These are phyloP conservation scores for Helotiales sp. DNA, from an alignment of 2,329 filamentous ascomycete genomes.

Conservation along the genomic window DNA sequence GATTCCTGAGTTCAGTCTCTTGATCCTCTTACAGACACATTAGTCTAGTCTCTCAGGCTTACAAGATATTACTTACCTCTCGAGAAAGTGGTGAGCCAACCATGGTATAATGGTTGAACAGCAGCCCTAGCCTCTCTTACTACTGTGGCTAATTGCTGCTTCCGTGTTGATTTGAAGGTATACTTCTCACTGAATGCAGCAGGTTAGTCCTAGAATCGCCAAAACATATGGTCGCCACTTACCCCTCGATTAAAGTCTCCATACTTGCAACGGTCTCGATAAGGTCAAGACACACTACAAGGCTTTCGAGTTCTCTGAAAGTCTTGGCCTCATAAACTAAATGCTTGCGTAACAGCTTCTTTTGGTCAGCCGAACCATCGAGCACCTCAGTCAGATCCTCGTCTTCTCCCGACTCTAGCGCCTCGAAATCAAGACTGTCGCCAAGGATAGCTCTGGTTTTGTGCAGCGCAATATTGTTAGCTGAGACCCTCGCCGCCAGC, in stretches of 20 bases:
- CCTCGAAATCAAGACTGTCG: slow-evolving; percentile 38
- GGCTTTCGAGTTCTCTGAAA: slow-evolving; percentile 67
- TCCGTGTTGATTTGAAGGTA: slow-evolving; percentile 47
- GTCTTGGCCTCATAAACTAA: slow-evolving; percentile 57
- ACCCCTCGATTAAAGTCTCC: slow-evolving; percentile 25
- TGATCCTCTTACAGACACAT: slow-evolving; percentile 38
- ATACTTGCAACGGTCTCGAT: slow-evolving; percentile 60
- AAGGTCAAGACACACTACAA: slow-evolving; percentile 64
- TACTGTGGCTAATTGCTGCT: slow-evolving; percentile 52
- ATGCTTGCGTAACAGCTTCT: slow-evolving; percentile 31
- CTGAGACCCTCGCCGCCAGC: slow-evolving; percentile 50
- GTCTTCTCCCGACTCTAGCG: slow-evolving; percentile 25
- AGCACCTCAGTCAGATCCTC: slow-evolving; percentile 33
- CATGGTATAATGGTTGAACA: slow-evolving; percentile 61
- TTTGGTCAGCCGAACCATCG: slow-evolving; percentile 39
- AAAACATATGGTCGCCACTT: slow-evolving; percentile 9
- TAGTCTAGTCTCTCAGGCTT: slow-evolving; percentile 10
- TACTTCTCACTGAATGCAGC: slow-evolving; percentile 5
- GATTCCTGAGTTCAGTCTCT: slow-evolving; percentile 60
- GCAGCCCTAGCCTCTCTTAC: slow-evolving; percentile 55
- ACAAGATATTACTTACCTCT: slow-evolving; percentile 17
- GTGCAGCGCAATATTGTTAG: slow-evolving; percentile 40
- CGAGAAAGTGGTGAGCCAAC: slow-evolving; percentile 54
- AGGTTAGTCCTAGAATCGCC: background rate
- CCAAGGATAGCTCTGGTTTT: slow-evolving; percentile 42